Evolutionary conservation across 2,329 filamentous ascomycete species (phyloP), one percentile per base, ranked within the genome.

Genomic region (Apiospora hydei): DNA sequence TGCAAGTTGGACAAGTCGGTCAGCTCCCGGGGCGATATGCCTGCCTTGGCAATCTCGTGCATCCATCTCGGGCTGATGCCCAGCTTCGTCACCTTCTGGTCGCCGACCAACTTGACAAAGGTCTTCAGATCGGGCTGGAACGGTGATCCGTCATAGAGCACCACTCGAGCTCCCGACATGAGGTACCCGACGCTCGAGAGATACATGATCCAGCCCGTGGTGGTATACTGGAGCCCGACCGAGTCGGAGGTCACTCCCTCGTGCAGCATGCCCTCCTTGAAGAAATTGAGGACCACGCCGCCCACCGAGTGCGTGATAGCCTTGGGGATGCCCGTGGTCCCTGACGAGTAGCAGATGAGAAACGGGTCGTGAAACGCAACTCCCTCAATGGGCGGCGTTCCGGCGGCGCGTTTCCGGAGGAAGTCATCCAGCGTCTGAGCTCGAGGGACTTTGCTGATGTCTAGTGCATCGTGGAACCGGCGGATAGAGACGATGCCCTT

Each of bases 171-270:
- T 10, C 93, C 93, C 51, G 86, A 82, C 0, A 92, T 76, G 10
- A 96, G 84, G 4, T 86, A 84, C 26, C 86, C 84, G 0, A 94
- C 84, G 49, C 87, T 88, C 3, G 85, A 83, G 11, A 95, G 84
- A 79, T 96, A 96, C 94, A 97, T 97, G 82, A 97, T 96, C 94
- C 94, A 97, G 0, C 93, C 92, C 0, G 92, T 94, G 0, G 90
- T 92, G 0, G 90, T 90, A 78, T 87, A 90, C 79, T 90, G 88
- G 72, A 90, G 75, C 0, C 81, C 78, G 1, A 89, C 84, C 61
- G 81, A 83, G n/a, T 82, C 78, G 0, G 83, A 76, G 0, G 75
- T 78, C 4, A 82, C 71, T 41, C 84, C 82, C 67, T 87, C 84
- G 77, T 90, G 87, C 38, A 90, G 80, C 3, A 79, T 81, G 0